Conservation (phyloP, 2,329 filamentous ascomycete species). For the Paecilomyces sp. region DNA sequence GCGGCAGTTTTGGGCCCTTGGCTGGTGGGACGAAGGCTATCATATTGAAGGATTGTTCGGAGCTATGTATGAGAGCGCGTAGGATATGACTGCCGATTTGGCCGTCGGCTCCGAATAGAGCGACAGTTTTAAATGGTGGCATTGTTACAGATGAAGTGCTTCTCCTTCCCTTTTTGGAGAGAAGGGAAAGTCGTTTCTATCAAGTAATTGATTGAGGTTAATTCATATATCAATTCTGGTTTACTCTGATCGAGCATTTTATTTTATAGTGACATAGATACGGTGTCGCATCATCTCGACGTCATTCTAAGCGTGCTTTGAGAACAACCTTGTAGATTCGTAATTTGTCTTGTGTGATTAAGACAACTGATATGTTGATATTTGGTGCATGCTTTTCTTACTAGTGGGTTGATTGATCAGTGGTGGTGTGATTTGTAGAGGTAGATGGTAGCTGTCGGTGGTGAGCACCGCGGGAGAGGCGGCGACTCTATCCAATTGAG, state of each 20-base stretch:
- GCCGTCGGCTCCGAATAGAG: conserved; percentile 7
- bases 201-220: not conserved
- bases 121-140: not conserved
- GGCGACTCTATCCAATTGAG: too few relatives aligned
- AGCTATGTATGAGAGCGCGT: conserved; percentile 1
- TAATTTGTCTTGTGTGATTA: not conserved
- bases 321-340: not conserved
- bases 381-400: not conserved
- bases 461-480: not conserved
- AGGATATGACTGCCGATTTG: conserved; percentile 8
- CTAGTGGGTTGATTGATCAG: not conserved
- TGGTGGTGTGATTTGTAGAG: not conserved
- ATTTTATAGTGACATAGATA: not conserved
- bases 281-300: not conserved
- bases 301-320: not conserved
- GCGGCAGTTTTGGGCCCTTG: not conserved
- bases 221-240: not conserved
- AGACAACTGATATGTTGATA: not conserved
- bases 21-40: not conserved
- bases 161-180: not conserved
- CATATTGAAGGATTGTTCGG: not conserved
- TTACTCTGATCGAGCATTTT: not conserved
- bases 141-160: not conserved
- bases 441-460: not conserved
- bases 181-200: not conserved